Base-by-base conservation (phyloP, 2,329 filamentous ascomycete genomes). In the Phialemoniopsis sp. region DNA sequence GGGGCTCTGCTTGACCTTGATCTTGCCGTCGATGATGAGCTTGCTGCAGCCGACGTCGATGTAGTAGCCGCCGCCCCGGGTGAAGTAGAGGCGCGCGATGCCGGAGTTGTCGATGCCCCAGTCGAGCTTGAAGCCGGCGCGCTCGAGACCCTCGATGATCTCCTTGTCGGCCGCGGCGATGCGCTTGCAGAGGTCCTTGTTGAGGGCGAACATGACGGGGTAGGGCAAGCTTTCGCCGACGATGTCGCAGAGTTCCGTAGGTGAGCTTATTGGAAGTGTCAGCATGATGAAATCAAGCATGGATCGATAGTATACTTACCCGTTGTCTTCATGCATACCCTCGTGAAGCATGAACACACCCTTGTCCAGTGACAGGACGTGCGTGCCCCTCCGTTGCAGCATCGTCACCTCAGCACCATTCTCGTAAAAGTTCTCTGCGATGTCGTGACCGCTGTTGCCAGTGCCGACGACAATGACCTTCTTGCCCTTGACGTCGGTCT, bases 41-140 rank as follows among this genome's bases (percentile, higher is more conserved):
- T 70, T 59, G 15, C 63, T 68, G 36, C 61, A 65, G 13, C 73
- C 73, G n/a, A 77, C 70, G 40, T 78, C 73, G 39, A 78, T 71
- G 48, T 78, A 78, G 50, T 78, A 78, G 4, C 76, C 74, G 2
- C 76, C 76, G 10, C 77, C 76, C 3, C 74, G 68, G 44, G 76
- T 72, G 40, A 78, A 64, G 49, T 81, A 82, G 49, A 80, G 80
- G 15, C 71, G 59, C 38, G 71, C 66, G 2, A 82, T 57, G 2
- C 78, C 78, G 1, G 66, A 57, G 6, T 66, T 64, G 49, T 77
- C 68, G 1, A 75, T 70, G 0, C 79, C 78, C n/a, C 55, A 60
- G 46, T 82, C 76, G 4, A 77, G 57, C 40, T 69, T 67, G 61
- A 82, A 82, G 0, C 79, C 79, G 2, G 66, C 75, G 32, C 67